phyloP scores from a whole-genome alignment of 176 grass and related monocot genomes.

The Juncus inflexus region DNA sequence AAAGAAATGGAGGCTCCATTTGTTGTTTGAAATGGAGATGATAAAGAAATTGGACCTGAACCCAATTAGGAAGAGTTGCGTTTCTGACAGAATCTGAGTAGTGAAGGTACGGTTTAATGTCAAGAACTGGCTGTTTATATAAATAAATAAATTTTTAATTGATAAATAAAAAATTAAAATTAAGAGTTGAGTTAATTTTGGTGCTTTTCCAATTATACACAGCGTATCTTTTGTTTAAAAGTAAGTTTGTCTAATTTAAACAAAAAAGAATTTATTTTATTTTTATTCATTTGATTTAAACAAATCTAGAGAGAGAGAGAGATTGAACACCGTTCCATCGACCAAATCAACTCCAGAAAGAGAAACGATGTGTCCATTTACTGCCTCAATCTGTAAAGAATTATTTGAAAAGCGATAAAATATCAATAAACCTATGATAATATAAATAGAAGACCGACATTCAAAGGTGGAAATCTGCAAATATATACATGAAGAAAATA shows the following conservation, averaged over 20 bases:
- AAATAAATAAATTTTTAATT: constrained; percentile 20
- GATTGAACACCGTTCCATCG: constrained; percentile 61
- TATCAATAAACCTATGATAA: neutral
- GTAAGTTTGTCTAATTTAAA: too few relatives aligned
- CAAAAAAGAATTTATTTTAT: neutral
- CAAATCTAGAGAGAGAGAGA: constrained; percentile 10
- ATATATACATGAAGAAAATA: neutral
- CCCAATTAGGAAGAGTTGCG: constrained; percentile 56
- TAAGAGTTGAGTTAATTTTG: neutral
- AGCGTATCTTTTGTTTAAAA: too few relatives aligned
- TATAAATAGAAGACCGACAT: neutral
- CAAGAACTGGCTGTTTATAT: constrained; percentile 77
- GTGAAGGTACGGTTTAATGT: constrained; percentile 96
- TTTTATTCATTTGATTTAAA: neutral
- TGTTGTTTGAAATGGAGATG: neutral
- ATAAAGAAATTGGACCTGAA: constrained; percentile 6
- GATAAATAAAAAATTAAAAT: constrained; percentile 20
- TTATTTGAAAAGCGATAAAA: constrained; percentile 10
- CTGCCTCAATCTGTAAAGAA: constrained; percentile 64
- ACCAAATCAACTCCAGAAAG: constrained; percentile 98
- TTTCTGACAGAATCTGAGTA: constrained; percentile 69
- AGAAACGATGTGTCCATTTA: constrained; percentile 63
- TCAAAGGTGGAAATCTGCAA: too few relatives aligned
- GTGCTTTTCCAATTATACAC: too few relatives aligned
- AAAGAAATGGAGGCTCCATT: neutral